phyloP scores from a whole-genome alignment of 2,329 filamentous ascomycete species.

The Colletotrichum shisoi region DNA sequence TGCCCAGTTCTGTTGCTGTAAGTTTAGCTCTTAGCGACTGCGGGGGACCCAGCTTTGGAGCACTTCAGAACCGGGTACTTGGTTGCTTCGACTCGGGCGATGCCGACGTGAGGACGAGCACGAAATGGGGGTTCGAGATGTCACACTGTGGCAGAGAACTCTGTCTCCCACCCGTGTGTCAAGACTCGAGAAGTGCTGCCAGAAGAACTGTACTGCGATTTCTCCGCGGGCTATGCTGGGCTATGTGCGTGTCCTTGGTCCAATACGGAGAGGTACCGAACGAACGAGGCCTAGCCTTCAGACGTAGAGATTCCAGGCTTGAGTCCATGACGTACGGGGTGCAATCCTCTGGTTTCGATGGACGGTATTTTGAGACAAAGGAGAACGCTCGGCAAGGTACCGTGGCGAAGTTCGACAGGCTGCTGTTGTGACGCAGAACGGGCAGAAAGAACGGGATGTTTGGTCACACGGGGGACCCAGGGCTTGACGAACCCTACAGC shows the following conservation, averaged over 20 bases:
- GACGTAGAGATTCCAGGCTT: background rate
- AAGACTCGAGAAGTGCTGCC: background rate
- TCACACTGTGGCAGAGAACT: conserved; percentile 14
- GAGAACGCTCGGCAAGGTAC: background rate
- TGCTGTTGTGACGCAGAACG: background rate
- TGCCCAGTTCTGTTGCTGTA: conserved; percentile 18
- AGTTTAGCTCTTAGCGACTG: conserved; percentile 11
- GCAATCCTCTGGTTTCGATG: background rate
- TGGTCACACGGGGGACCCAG: conserved; percentile 8
- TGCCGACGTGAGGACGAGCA: conserved; percentile 16
- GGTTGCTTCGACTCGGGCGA: conserved; percentile 26
- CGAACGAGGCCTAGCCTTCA: background rate
- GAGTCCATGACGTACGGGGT: background rate
- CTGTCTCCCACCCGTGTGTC: background rate
- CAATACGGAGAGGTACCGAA: background rate
- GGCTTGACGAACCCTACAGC: conserved; percentile 2
- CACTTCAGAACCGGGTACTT: conserved; percentile 22
- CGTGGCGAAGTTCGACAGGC: background rate
- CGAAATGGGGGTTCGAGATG: background rate
- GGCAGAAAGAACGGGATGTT: background rate
- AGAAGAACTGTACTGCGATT: background rate
- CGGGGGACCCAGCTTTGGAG: conserved; percentile 14
- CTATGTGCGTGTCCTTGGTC: background rate
- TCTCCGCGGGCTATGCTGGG: background rate
- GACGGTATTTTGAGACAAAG: background rate